Base-by-base conservation (phyloP, 768 basidiomycete genomes). In the Boletus rubropictus region DNA sequence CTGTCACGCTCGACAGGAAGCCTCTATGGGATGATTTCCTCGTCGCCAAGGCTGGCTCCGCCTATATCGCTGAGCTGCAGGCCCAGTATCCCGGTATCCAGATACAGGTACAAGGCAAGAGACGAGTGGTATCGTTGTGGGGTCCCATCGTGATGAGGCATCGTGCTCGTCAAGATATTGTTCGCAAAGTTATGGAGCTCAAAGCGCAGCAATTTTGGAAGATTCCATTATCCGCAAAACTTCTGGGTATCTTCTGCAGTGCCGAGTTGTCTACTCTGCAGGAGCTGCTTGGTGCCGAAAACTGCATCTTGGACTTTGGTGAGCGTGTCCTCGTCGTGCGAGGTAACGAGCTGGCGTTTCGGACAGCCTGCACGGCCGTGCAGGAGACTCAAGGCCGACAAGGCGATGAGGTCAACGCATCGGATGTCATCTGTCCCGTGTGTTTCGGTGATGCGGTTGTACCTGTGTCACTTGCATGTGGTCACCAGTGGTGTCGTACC, bases 21-120 rank as follows among this genome's bases (percentile, higher is more conserved):
- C 65, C 72, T 2, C 66, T 77, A 7, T 90, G 86, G 86, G 82
- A 89, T 49, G 67, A 71, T 4, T 88, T 78, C 62, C 82, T 90
- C 50, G 57, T 58, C 18, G 52, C 69, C 4, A 48, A 54, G 0
- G 63, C 63, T 6, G 84, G 84, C 0, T 33, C 39, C 0, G 18
- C 12, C 0, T 87, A 75, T 58, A 43, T 89, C 39, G 54, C 66
- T 1, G 59, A 68, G 1, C 45, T 88, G 10, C 69, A 78, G 45
- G 50, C 46, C 2, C 48, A 52, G 9, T 57, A 74, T 38, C 62
- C 67, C 0, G 69, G 64, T 1, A 64, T 85, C 18, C 57, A 63
- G 24, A 73, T 87, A 36, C 65, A 69, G 41, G 58, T 67, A 5
- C 74, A 81, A 46, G 18, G 21, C 1, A 43, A 52, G 0, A 69